phyloP scores from a whole-genome alignment of 345 rosid species.

The Eucalyptus sideroxylon region DNA sequence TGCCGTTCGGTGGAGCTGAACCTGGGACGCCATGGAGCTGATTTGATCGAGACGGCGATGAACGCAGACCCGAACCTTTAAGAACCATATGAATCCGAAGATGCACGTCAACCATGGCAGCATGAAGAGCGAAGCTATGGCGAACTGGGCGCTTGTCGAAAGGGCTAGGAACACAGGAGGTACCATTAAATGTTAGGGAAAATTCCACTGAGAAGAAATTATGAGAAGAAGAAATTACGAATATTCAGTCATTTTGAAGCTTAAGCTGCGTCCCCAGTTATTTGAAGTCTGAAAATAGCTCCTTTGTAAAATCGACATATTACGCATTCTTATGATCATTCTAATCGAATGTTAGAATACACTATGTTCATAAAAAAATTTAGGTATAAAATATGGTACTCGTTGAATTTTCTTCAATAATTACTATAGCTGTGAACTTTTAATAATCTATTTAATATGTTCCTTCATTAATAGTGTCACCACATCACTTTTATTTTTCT shows the following conservation, averaged over 20 bases:
- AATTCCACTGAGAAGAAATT: background rate
- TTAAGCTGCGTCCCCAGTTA: background rate
- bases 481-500: background rate
- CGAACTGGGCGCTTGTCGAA: background rate
- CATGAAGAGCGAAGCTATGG: background rate
- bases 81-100: background rate
- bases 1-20: background rate
- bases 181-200: background rate
- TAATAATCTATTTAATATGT: background rate
- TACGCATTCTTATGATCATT: background rate
- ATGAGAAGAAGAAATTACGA: background rate
- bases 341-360: background rate
- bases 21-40: background rate
- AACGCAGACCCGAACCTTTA: background rate
- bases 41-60: background rate
- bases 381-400: background rate
- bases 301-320: background rate
- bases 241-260: background rate
- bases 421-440: background rate
- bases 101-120: background rate
- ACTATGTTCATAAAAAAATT: too few relatives aligned
- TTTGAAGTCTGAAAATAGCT: background rate
- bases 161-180: background rate
- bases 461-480: background rate
- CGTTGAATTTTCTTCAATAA: too few relatives aligned